Percentiles rank a stretch among this genome's conserved stretches.
Evolutionary conservation across 1,139 yeast species (phyloP).

Genomic region (Diutina mesorugosa): DNA sequence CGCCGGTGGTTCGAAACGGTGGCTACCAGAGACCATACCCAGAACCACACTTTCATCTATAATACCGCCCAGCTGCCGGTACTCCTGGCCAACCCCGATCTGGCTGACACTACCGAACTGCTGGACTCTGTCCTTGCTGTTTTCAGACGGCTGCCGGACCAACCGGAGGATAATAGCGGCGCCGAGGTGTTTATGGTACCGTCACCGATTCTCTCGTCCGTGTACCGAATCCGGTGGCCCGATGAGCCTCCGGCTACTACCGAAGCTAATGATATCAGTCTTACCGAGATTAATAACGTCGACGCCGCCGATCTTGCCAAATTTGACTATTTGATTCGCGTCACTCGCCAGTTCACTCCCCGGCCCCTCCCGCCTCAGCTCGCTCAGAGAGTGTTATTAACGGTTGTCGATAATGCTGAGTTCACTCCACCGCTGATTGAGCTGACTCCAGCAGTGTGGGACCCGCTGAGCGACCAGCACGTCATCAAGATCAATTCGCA

Average conservation of each 20-base stretch:
- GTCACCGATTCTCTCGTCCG: slow-evolving; percentile 23
- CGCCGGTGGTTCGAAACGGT: slow-evolving; percentile 19
- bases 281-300: slow-evolving; percentile 18
- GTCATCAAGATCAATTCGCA: slow-evolving; percentile 23
- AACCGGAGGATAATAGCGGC: slow-evolving; percentile 6
- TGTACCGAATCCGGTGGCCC: slow-evolving; percentile 14
- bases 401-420: slow-evolving; percentile 28
- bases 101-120: not conserved
- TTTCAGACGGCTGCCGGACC: not conserved
- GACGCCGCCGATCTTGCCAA: slow-evolving; percentile 6
- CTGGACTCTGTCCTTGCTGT: not conserved
- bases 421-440: slow-evolving; percentile 26
- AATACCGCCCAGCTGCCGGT: slow-evolving; percentile 3
- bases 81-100: not conserved
- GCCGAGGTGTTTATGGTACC: slow-evolving; percentile 10
- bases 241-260: slow-evolving; percentile 5
- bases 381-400: slow-evolving; percentile 16
- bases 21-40: slow-evolving; percentile 10
- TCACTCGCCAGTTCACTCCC: slow-evolving; percentile 15
- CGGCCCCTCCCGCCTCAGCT: slow-evolving; percentile 10
- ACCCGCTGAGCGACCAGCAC: slow-evolving; percentile 10
- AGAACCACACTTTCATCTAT: slow-evolving; percentile 12
- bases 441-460: slow-evolving; percentile 15
- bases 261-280: slow-evolving; percentile 12
- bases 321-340: slow-evolving; percentile 17